Conservation (phyloP, 306 rosid genomes). For the Trifolium dubium region DNA sequence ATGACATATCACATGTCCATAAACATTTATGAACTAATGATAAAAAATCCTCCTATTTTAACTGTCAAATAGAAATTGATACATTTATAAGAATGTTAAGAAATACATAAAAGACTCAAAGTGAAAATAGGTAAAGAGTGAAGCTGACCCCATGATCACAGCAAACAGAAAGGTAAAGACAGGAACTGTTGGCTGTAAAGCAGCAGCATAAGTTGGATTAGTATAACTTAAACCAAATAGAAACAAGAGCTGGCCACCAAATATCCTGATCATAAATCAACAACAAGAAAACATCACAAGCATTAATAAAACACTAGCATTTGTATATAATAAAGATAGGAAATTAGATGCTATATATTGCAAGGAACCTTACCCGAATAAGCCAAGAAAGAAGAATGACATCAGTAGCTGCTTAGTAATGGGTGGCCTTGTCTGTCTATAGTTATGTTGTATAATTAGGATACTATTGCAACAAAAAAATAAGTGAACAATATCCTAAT, state of each 20-base stretch:
- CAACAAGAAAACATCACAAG: neutral
- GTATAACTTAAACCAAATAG: neutral
- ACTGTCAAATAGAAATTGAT: too few species aligned
- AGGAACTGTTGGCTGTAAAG: neutral
- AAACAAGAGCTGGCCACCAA: neutral
- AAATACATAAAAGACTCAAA: neutral
- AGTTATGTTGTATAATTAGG: neutral
- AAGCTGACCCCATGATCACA: neutral
- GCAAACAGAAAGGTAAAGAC: neutral
- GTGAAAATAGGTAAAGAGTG: neutral
- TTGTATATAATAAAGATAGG: neutral
- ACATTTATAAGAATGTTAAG: neutral
- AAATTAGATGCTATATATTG: neutral
- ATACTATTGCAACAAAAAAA: neutral
- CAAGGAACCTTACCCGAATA: neutral
- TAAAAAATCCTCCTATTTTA: too few species aligned
- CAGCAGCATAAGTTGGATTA: slow-evolving; percentile 5
- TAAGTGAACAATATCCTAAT: neutral
- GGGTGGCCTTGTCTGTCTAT: neutral
- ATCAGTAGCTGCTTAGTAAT: neutral
- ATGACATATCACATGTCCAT: neutral
- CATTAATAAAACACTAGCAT: neutral
- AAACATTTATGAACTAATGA: too few species aligned
- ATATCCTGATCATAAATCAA: slow-evolving; percentile 7
- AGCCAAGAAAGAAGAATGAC: slow-evolving; percentile 3